phyloP scores from a whole-genome alignment of 2,329 filamentous ascomycete species.

The Akanthomyces uredinophilus region DNA sequence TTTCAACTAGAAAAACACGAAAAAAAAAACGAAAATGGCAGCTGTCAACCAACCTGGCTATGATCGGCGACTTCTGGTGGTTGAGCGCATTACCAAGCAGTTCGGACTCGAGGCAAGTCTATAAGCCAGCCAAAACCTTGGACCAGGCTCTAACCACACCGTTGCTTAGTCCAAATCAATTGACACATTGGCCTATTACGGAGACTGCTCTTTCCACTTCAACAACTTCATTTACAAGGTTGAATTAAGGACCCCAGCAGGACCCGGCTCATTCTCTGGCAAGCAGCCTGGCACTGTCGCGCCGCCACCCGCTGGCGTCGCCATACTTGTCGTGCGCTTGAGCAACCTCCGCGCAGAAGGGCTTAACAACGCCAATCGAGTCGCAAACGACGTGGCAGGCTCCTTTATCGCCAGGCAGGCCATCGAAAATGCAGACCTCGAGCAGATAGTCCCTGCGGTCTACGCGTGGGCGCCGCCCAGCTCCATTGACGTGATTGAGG shows the following conservation, averaged over 20 bases:
- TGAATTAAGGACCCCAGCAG: constrained; percentile 16
- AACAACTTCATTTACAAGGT: constrained; percentile 26
- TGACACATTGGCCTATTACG: no score
- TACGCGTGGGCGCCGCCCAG: constrained; percentile 20
- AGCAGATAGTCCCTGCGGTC: constrained; percentile 19
- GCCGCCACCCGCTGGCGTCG: constrained; percentile 14
- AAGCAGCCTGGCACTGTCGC: constrained; percentile 15
- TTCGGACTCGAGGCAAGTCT: no score
- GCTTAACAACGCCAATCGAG: constrained; percentile 23
- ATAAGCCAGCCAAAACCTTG: no score
- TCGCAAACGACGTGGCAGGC: constrained; percentile 25
- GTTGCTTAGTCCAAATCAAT: no score
- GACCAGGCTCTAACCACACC: no score
- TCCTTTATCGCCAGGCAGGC: constrained; percentile 19
- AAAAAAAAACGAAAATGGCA: no score
- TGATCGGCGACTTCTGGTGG: no score
- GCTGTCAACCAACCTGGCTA: no score
- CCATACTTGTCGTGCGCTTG: constrained; percentile 20
- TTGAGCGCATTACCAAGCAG: no score
- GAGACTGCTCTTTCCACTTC: not conserved
- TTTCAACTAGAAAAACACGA: no score
- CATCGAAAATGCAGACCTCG: constrained; percentile 10
- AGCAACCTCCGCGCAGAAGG: constrained; percentile 22
- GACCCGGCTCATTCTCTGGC: constrained; percentile 14
- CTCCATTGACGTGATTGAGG: constrained; percentile 3